These are phyloP conservation scores for Emergomyces orientalis DNA, from an alignment of 2,329 filamentous ascomycete genomes.

Conservation along the genomic window DNA sequence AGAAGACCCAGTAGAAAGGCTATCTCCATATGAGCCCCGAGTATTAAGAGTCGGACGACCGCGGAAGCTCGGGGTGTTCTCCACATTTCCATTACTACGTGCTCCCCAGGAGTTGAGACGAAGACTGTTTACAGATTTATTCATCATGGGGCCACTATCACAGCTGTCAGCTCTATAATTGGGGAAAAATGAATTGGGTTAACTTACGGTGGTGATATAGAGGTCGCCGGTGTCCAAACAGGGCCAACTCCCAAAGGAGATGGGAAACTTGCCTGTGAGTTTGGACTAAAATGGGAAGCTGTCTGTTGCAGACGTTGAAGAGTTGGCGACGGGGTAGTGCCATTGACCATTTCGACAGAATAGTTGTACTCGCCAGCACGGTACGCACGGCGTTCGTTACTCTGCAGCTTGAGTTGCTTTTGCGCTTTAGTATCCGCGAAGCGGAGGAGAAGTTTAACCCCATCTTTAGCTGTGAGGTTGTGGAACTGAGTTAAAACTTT, in stretches of 20 bases:
- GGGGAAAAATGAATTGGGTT: conserved; percentile 1
- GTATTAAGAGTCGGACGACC: conserved; percentile 21
- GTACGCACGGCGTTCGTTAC: conserved; percentile 88
- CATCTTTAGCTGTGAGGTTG: conserved; percentile 67
- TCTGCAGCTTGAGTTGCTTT: conserved; percentile 93
- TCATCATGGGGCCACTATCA: conserved; percentile 31
- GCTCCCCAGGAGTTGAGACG: conserved; percentile 32
- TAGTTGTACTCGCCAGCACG: conserved; percentile 88
- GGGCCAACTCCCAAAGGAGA: conserved; percentile 35
- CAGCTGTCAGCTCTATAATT: conserved; percentile 21
- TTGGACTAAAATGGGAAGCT: conserved; percentile 34
- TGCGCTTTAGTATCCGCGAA: conserved; percentile 96
- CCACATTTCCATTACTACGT: conserved; percentile 29
- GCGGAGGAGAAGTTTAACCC: conserved; percentile 80
- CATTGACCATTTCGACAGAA: conserved; percentile 40
- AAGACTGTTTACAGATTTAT: conserved; percentile 28
- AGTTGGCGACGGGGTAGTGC: conserved; percentile 37
- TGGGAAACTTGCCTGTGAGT: conserved; percentile 35
- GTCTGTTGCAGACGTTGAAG: conserved; percentile 34
- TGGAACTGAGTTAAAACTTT: conserved; percentile 81
- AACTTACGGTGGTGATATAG: conserved; percentile 41
- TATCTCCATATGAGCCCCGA: conserved; percentile 25
- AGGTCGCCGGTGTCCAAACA: conserved; percentile 40
- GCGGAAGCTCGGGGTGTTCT: conserved; percentile 32
- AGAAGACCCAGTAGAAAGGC: conserved; percentile 28